phyloP scores from a whole-genome alignment of 305 asterid genomes.

The Fraxinus baroniana region DNA sequence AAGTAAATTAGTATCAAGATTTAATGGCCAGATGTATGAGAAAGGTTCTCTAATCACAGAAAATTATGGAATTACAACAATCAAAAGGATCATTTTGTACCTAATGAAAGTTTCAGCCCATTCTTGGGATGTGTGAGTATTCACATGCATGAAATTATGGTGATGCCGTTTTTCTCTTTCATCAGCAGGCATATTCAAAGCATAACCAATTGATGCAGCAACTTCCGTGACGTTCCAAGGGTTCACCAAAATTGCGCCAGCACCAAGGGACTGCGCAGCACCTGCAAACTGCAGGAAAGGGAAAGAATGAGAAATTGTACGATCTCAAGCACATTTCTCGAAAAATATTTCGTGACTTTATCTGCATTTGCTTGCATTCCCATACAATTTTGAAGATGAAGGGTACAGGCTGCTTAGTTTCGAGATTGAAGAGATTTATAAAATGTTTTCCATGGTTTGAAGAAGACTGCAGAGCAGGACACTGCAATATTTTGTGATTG shows the following conservation, averaged over 20 bases:
- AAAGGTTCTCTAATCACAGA: not conserved
- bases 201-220: slow-evolving; percentile 76
- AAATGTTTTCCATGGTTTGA: not conserved
- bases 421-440: not conserved
- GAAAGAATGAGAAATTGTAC: not conserved
- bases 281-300: slow-evolving; percentile 72
- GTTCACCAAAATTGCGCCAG: slow-evolving; percentile 85
- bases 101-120: slow-evolving; percentile 98
- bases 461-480: not conserved
- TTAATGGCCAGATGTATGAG: not conserved
- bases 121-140: slow-evolving; percentile 87
- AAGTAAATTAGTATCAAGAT: not conserved
- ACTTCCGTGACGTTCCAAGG: slow-evolving; percentile 95
- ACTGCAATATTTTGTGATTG: not conserved
- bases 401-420: not conserved
- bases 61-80: not conserved
- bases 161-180: slow-evolving; percentile 87
- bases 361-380: not conserved
- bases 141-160: slow-evolving; percentile 78
- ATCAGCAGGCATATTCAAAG: slow-evolving; percentile 73
- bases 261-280: slow-evolving; percentile 95
- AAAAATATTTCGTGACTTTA: not conserved
- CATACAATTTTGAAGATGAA: not conserved
- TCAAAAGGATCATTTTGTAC: slow-evolving; percentile 30
- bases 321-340: not conserved